Conservation (phyloP, 2,329 filamentous ascomycete species). For the Tolypocladium ovalisporum region DNA sequence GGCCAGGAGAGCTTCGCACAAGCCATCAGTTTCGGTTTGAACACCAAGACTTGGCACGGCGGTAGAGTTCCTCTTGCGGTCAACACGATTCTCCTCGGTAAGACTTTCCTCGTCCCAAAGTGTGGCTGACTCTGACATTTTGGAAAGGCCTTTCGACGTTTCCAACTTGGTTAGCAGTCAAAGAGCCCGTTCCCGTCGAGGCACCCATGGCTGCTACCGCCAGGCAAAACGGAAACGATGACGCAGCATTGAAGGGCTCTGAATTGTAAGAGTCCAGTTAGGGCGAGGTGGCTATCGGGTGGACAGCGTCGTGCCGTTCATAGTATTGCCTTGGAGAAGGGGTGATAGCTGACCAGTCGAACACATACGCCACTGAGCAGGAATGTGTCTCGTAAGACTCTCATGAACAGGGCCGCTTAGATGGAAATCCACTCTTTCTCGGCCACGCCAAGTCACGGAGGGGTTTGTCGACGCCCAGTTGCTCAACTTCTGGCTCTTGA, state of each 20-base stretch:
- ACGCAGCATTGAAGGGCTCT: neutral
- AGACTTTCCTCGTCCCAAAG: slow-evolving; percentile 1
- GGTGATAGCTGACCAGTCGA: no score
- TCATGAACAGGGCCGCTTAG: no score
- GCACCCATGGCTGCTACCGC: neutral
- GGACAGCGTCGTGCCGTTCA: no score
- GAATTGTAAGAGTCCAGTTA: neutral
- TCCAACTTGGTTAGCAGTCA: slow-evolving; percentile 20
- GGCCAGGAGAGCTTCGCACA: slow-evolving; percentile 30
- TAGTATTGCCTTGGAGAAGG: no score
- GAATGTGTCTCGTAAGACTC: no score
- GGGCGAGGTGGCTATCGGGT: no score
- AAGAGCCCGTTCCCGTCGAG: slow-evolving; percentile 16
- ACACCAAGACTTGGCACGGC: slow-evolving; percentile 24
- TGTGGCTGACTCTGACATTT: neutral
- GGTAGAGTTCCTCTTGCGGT: slow-evolving; percentile 26
- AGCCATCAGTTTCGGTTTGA: slow-evolving; percentile 26
- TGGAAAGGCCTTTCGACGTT: slow-evolving; percentile 2
- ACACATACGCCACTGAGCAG: no score
- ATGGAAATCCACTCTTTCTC: no score
- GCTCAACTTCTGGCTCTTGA: no score
- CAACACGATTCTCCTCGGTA: slow-evolving; percentile 27
- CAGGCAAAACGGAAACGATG: neutral
- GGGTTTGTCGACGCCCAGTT: no score
- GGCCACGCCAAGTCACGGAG: no score